Conservation (phyloP, 768 basidiomycete species). For the Hypholoma fasciculare region DNA sequence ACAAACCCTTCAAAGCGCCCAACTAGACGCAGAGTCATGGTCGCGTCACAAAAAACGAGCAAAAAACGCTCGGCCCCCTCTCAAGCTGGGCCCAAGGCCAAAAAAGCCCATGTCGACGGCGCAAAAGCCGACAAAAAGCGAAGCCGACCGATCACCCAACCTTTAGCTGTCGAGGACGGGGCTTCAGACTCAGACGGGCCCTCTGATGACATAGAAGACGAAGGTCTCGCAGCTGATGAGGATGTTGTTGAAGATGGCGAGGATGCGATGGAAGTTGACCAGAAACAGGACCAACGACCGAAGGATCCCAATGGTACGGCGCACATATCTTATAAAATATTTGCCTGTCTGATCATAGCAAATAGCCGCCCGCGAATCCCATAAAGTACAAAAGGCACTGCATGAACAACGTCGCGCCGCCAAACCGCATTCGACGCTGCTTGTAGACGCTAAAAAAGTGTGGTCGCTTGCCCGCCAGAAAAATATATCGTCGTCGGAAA, state of each 20-base stretch:
- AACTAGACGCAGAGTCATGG: slow-evolving; percentile 28
- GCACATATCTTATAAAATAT: not conserved
- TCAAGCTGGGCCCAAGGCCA: slow-evolving; percentile 47
- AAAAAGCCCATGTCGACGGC: slow-evolving; percentile 50
- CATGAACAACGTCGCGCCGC: slow-evolving; percentile 71
- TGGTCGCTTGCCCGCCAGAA: slow-evolving; percentile 80
- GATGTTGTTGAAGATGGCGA: slow-evolving; percentile 34
- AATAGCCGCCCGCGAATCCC: slow-evolving; percentile 65
- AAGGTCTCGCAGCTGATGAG: slow-evolving; percentile 37
- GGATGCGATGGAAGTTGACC: slow-evolving; percentile 29
- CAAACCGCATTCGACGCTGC: slow-evolving; percentile 74
- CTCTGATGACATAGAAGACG: slow-evolving; percentile 26
- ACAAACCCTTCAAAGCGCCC: not conserved
- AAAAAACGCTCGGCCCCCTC: slow-evolving; percentile 53
- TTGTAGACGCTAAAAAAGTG: slow-evolving; percentile 70
- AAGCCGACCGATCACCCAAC: slow-evolving; percentile 57
- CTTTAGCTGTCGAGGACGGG: slow-evolving; percentile 26
- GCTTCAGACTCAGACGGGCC: slow-evolving; percentile 41
- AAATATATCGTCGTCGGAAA: slow-evolving; percentile 65
- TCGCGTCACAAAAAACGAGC: slow-evolving; percentile 36
- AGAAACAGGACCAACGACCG: slow-evolving; percentile 29
- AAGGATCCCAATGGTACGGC: slow-evolving; percentile 64
- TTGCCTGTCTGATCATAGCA: not conserved
- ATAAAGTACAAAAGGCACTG: slow-evolving; percentile 67
- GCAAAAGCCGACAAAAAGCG: slow-evolving; percentile 51